These are phyloP conservation scores for Globisporangium middletonii DNA, from an alignment of 352 stramenopile species.

Conservation along the genomic window DNA sequence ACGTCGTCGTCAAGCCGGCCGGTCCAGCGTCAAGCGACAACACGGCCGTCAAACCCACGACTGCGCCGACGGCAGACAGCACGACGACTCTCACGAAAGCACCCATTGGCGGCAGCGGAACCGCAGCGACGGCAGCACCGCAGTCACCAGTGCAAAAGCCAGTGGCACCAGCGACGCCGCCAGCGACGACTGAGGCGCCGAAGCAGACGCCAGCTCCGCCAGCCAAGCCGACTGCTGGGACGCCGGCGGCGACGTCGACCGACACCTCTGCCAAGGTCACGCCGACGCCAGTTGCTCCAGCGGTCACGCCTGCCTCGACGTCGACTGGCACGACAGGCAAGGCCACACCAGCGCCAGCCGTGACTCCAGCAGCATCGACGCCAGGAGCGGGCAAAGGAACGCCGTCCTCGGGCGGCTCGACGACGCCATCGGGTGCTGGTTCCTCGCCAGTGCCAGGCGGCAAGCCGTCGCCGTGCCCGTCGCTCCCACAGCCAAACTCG, in stretches of 20 bases:
- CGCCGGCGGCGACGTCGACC: conserved; percentile 17
- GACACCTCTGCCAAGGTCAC: conserved; percentile 1
- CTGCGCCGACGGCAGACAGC: neutral
- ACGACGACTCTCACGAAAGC: conserved; percentile 1
- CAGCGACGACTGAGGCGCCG: neutral
- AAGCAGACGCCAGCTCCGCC: conserved; percentile 6
- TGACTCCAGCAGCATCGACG: conserved; percentile 1
- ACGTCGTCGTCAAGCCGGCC: conserved; percentile 13
- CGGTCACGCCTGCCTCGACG: neutral
- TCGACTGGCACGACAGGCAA: conserved; percentile 6
- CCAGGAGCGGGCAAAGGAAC: neutral
- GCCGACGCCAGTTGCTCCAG: conserved; percentile 6
- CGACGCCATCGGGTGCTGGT: conserved; percentile 1
- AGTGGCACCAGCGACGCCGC: neutral
- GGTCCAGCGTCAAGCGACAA: conserved; percentile 8
- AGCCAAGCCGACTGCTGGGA: conserved; percentile 1
- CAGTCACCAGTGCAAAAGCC: conserved; percentile 4
- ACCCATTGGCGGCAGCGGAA: neutral
- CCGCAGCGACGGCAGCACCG: neutral
- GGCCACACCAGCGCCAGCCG: conserved; percentile 7
- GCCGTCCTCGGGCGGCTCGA: neutral
- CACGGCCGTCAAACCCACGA: conserved; percentile 4
- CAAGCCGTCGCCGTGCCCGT: conserved; percentile 2
- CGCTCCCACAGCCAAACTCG: neutral
- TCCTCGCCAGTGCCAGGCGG: neutral